Conservation (phyloP, 192 early-diverging fungal genomes). For the Umbelopsis ramanniana region DNA sequence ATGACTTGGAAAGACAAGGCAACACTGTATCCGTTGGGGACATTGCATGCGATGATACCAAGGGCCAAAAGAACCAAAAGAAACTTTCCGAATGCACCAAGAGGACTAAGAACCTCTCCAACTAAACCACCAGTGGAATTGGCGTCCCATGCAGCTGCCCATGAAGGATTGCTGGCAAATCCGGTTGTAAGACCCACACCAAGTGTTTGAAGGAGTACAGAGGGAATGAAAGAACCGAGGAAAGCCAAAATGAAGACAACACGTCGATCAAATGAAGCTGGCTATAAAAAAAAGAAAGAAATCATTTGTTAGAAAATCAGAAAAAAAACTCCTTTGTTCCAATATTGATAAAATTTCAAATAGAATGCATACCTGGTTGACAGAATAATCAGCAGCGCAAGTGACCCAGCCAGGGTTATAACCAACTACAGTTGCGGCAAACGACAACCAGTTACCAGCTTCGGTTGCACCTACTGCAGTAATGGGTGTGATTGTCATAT, state of each 20-base stretch:
- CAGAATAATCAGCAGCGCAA: conserved; percentile 26
- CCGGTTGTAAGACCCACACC: conserved; percentile 23
- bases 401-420: conserved; percentile 32
- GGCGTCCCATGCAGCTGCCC: no score
- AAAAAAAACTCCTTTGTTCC: neutral
- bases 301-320: neutral
- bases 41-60: conserved; percentile 28
- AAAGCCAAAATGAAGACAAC: conserved; percentile 29
- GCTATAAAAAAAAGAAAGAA: neutral
- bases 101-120: conserved; percentile 5
- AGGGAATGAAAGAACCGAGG: conserved; percentile 26
- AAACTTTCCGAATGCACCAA: conserved; percentile 27
- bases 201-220: conserved; percentile 24
- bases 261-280: neutral
- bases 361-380: conserved; percentile 25
- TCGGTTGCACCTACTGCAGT: neutral
- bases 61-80: conserved; percentile 29
- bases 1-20: conserved; percentile 29
- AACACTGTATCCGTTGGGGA: conserved; percentile 33
- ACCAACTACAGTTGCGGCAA: conserved; percentile 27
- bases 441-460: conserved; percentile 24
- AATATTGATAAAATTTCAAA: no score
- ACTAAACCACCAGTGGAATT: conserved; percentile 13
- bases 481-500: conserved; percentile 18
- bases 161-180: neutral